phyloP scores from a whole-genome alignment of 129 eudicot genomes.

The Flaveria bidentis region DNA sequence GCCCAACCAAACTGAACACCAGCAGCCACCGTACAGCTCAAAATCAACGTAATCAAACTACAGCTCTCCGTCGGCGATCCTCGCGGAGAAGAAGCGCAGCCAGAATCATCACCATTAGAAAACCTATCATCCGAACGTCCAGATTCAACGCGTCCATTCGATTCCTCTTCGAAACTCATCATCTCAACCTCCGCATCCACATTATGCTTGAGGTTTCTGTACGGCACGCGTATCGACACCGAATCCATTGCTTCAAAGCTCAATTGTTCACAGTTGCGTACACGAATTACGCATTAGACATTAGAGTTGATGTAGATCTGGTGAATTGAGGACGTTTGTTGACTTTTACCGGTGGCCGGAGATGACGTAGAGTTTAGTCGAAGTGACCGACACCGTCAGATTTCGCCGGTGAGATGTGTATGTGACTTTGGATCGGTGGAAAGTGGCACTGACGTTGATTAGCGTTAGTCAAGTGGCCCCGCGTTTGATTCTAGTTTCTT shows the following conservation, averaged over 20 bases:
- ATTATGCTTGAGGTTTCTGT: constrained; percentile 58
- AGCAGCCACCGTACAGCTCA: constrained; percentile 88
- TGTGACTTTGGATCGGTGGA: no score
- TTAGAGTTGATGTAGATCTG: not conserved
- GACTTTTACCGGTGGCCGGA: no score
- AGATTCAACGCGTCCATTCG: constrained; percentile 15
- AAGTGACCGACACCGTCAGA: not conserved
- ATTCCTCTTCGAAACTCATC: constrained; percentile 43
- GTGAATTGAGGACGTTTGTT: not conserved
- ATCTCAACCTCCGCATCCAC: constrained; percentile 57
- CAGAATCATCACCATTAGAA: constrained; percentile 34
- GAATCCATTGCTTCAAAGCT: constrained; percentile 48
- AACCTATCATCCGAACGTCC: constrained; percentile 21
- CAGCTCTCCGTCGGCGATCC: constrained; percentile 29
- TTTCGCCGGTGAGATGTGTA: not conserved
- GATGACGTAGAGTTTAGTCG: not conserved
- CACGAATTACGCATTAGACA: not conserved
- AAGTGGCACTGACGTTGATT: no score
- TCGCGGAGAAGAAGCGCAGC: constrained; percentile 25
- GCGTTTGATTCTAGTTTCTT: no score
- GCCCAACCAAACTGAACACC: constrained; percentile 99
- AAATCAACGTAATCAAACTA: constrained; percentile 58
- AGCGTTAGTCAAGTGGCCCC: no score
- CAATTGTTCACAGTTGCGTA: not conserved
- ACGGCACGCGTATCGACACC: constrained; percentile 75